These are phyloP conservation scores for Tremella mesenterica DNA, from an alignment of 768 basidiomycete species.

Conservation along the genomic window DNA sequence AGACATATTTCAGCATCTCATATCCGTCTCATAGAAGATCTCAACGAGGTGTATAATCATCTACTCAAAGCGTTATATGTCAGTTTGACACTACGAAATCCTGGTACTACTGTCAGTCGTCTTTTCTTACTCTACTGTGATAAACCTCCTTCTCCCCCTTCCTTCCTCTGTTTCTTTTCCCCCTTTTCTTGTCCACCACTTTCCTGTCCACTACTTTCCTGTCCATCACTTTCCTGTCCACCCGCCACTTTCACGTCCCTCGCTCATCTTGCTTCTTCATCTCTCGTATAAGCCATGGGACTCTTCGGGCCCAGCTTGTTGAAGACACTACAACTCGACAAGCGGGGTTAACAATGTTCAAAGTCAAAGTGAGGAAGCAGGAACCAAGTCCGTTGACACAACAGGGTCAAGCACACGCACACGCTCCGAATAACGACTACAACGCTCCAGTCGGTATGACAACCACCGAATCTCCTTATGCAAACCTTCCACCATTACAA, in stretches of 20 bases:
- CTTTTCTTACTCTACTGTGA: too few relatives aligned
- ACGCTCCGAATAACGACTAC: conserved; percentile 8
- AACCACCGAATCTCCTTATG: conserved; percentile 42
- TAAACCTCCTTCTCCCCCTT: too few relatives aligned
- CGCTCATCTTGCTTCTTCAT: neutral
- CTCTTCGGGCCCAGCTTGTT: neutral
- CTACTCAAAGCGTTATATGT: conserved; percentile 64
- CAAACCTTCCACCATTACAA: conserved; percentile 56
- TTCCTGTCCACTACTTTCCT: neutral
- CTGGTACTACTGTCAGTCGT: neutral
- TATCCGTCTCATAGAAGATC: conserved; percentile 60
- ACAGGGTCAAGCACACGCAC: neutral
- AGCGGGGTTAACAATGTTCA: neutral
- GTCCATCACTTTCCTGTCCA: neutral
- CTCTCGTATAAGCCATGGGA: neutral
- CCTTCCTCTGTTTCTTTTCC: neutral
- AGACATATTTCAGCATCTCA: conserved; percentile 70
- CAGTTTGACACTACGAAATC: conserved; percentile 51
- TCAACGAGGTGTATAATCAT: conserved; percentile 75
- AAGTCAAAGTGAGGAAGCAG: neutral
- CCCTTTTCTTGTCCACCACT: neutral
- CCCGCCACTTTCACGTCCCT: neutral
- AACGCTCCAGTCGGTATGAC: conserved; percentile 7
- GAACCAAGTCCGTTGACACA: neutral
- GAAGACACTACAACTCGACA: neutral